Evolutionary conservation across 805 yeast species (phyloP).

Genomic region (Lipomyces anomalus): DNA sequence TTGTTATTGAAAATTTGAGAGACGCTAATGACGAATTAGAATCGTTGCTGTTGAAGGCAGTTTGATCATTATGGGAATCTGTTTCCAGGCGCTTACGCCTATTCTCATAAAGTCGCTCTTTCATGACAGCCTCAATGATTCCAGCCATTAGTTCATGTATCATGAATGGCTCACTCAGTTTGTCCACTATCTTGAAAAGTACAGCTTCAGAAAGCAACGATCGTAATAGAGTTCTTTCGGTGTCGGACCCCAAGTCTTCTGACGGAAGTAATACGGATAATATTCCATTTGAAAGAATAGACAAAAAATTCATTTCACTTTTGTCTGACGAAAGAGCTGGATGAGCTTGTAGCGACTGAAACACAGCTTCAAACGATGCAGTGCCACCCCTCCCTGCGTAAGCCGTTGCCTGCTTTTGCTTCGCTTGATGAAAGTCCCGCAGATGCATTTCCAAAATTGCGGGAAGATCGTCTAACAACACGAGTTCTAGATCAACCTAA

Average conservation of each 20-base stretch:
- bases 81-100: neutral
- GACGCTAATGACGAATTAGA: too few relatives aligned
- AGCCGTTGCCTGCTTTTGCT: slow-evolving; percentile 30
- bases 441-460: slow-evolving; percentile 38
- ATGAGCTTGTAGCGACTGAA: slow-evolving; percentile 36
- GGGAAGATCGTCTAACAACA: slow-evolving; percentile 45
- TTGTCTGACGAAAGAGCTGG: slow-evolving; percentile 31
- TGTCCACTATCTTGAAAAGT: slow-evolving; percentile 39
- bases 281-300: slow-evolving; percentile 35
- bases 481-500: slow-evolving; percentile 34
- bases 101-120: neutral
- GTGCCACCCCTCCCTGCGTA: slow-evolving; percentile 31
- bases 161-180: slow-evolving; percentile 48
- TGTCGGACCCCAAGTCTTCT: slow-evolving; percentile 38
- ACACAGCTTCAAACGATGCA: slow-evolving; percentile 33
- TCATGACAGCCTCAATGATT: slow-evolving; percentile 15
- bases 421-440: slow-evolving; percentile 30
- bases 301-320: slow-evolving; percentile 34
- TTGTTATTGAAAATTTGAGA: neutral
- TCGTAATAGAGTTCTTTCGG: slow-evolving; percentile 38
- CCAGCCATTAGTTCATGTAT: slow-evolving; percentile 41
- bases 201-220: slow-evolving; percentile 42
- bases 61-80: neutral
- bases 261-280: slow-evolving; percentile 38
- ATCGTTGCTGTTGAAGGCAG: too few relatives aligned